These are phyloP conservation scores for Aurifilum marmelostoma DNA, from an alignment of 2,329 filamentous ascomycete genomes.

Conservation along the genomic window DNA sequence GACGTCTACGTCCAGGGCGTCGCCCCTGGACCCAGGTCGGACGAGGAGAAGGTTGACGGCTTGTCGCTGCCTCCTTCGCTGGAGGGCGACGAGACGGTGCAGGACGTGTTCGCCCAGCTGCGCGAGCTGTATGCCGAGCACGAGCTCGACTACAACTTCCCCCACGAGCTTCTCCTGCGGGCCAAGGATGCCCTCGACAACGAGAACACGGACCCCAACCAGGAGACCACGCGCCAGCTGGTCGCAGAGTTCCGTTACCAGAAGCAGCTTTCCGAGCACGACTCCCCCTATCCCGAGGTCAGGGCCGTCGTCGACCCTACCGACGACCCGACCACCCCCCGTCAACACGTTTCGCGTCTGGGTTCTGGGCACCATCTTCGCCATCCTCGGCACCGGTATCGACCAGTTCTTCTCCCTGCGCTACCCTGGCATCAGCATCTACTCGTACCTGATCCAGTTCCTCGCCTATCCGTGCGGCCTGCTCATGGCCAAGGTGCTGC, in stretches of 20 bases:
- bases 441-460: slow-evolving; percentile 59
- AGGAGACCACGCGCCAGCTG: slow-evolving; percentile 21
- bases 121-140: slow-evolving; percentile 22
- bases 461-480: slow-evolving; percentile 60
- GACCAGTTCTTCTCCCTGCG: slow-evolving; percentile 64
- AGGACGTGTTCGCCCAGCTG: slow-evolving; percentile 21
- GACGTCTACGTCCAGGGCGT: slow-evolving; percentile 15
- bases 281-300: slow-evolving; percentile 57
- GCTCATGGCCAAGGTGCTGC: slow-evolving; percentile 53
- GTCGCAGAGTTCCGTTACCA: slow-evolving; percentile 18
- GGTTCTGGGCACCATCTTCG: slow-evolving; percentile 56
- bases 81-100: slow-evolving; percentile 1
- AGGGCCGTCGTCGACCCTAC: slow-evolving; percentile 60
- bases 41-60: slow-evolving; percentile 18
- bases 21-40: not conserved
- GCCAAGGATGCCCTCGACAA: slow-evolving; percentile 22
- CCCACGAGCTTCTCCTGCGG: slow-evolving; percentile 8
- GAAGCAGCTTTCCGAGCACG: slow-evolving; percentile 18
- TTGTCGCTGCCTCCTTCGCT: slow-evolving; percentile 7
- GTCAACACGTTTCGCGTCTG: slow-evolving; percentile 60
- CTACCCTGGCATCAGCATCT: slow-evolving; percentile 57
- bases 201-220: slow-evolving; percentile 20
- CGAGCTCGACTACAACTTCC: slow-evolving; percentile 25
- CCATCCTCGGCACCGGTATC: slow-evolving; percentile 51
- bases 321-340: slow-evolving; percentile 52